phyloP scores from a whole-genome alignment of 2,329 filamentous ascomycete genomes.

The Raffaelea deltoideospora region DNA sequence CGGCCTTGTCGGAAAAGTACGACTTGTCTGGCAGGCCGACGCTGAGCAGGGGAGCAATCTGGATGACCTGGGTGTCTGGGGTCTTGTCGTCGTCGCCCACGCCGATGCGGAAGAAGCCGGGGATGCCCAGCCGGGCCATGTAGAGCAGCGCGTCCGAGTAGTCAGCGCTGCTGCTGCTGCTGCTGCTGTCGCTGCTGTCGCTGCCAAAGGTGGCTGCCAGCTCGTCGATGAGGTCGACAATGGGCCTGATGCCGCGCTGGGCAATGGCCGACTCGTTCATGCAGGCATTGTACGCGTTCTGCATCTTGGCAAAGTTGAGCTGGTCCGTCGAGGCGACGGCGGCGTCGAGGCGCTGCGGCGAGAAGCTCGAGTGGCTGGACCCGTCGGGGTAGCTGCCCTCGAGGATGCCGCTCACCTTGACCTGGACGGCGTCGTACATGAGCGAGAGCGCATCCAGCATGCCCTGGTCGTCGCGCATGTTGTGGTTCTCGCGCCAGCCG shows the following conservation, averaged over 20 bases:
- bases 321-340: conserved; percentile 31
- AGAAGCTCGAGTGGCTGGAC: conserved; percentile 27
- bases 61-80: conserved; percentile 19
- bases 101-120: conserved; percentile 20
- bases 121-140: conserved; percentile 28
- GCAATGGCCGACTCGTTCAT: conserved; percentile 45
- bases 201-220: conserved; percentile 27
- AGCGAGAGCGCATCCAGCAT: conserved; percentile 43
- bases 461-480: conserved; percentile 48
- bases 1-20: conserved; percentile 39
- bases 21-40: conserved; percentile 48
- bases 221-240: conserved; percentile 38
- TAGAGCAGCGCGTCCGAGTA: conserved; percentile 30
- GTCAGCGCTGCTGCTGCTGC: too few relatives aligned
- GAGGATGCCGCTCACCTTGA: conserved; percentile 45
- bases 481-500: conserved; percentile 48
- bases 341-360: conserved; percentile 20
- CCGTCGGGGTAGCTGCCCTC: conserved; percentile 37
- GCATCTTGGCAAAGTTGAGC: conserved; percentile 51
- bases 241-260: conserved; percentile 36
- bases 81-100: conserved; percentile 28
- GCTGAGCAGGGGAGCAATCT: conserved; percentile 26
- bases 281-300: conserved; percentile 49
- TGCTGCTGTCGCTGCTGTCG: neutral
- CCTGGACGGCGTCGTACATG: conserved; percentile 45